These are phyloP conservation scores for Aspergillus sp. DNA, from an alignment of 2,329 filamentous ascomycete genomes.

Conservation along the genomic window DNA sequence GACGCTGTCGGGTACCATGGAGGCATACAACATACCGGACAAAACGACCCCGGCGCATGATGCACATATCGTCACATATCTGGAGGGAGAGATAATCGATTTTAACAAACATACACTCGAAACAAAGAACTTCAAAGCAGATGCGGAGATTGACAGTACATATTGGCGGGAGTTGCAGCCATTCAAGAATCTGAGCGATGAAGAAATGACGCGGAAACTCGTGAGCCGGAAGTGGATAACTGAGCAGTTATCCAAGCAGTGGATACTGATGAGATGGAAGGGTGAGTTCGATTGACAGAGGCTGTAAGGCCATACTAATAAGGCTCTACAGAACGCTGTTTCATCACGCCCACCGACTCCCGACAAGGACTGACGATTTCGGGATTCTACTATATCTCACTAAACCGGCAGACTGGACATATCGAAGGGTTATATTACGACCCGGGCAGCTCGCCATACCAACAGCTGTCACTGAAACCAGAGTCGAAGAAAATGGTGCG, in stretches of 20 bases:
- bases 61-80: constrained; percentile 62
- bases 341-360: constrained; percentile 50
- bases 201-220: constrained; percentile 46
- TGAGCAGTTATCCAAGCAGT: constrained; percentile 44
- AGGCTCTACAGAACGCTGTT: constrained; percentile 45
- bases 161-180: constrained; percentile 53
- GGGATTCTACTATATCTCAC: constrained; percentile 54
- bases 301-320: constrained; percentile 4
- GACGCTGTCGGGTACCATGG: constrained; percentile 68
- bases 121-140: constrained; percentile 50
- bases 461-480: constrained; percentile 48
- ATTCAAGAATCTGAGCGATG: constrained; percentile 48
- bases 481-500: constrained; percentile 42
- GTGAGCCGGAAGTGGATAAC: constrained; percentile 48
- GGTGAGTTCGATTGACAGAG: constrained; percentile 31
- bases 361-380: constrained; percentile 52
- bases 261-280: constrained; percentile 56
- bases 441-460: constrained; percentile 52
- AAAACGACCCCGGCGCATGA: constrained; percentile 46
- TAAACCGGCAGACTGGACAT: constrained; percentile 47
- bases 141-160: constrained; percentile 48
- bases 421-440: constrained; percentile 54
- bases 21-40: constrained; percentile 67
- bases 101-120: constrained; percentile 54
- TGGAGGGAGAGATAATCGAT: constrained; percentile 70